Base-by-base conservation (phyloP, 2,329 filamentous ascomycete species). In the Cyphellophora europaea region DNA sequence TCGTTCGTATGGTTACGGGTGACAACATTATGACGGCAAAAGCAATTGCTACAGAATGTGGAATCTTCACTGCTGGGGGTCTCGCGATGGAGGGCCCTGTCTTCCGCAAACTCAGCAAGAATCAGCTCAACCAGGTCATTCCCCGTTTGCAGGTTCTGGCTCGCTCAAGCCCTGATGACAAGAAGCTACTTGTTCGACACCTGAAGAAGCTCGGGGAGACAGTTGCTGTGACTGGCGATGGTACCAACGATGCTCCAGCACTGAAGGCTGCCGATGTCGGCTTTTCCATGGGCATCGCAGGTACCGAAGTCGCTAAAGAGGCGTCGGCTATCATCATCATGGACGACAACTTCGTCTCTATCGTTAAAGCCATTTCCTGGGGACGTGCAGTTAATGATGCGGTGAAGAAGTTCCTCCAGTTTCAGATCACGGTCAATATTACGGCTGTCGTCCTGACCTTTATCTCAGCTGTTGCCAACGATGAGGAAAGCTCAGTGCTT, bases 261-360 rank as follows among this genome's bases (percentile, higher is more conserved):
- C 12, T 89, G 32, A 87, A 84, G 60, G 79, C 79, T 50, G 83
- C 83, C 5, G 82, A 89, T 52, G 79, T 89, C 32, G 83, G 83
- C 16, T 88, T 89, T 59, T 85, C 82, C 12, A 89, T 89, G 83
- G 83, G 83, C 47, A 84, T 88, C 35, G 72, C 82, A 11, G 83
- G 83, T 42, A 88, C 83, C 0, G 83, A 88, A 56, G 82, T 89
- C 25, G 83, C 83, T 30, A 88, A 88, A 59, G 82, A 89, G 58
- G 83, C 83, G 2, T 88, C 83, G 5, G 80, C 82, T 23, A 89
- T 89, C 42, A 86, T 89, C 49, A 67, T 89, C 11, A 87, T 88
- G 82, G 83, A 88, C 53, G 83, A 89, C 59, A 88, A 88, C 61
- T 89, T 89, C 58, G 72, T 77, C 17, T 87, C 82, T n/a, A 89